Evolutionary conservation across 2,329 filamentous ascomycete genomes (phyloP).

Genomic region (Ophiostoma pallidulum): DNA sequence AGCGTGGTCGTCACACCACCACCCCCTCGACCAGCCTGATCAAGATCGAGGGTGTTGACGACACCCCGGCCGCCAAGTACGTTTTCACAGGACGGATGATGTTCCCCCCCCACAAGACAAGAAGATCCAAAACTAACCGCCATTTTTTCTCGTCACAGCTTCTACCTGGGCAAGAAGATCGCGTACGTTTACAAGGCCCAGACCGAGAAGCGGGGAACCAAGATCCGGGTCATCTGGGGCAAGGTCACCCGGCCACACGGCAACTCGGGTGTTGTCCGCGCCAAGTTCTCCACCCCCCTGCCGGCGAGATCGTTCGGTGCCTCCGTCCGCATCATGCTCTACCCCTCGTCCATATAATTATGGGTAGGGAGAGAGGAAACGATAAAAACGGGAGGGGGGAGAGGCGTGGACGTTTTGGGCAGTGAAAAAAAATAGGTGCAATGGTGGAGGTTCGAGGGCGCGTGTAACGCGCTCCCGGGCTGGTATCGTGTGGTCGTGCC

Average conservation of each 20-base stretch:
- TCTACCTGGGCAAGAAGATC: conserved; percentile 98
- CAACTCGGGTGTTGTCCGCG: conserved; percentile 96
- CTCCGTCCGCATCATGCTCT: conserved; percentile 93
- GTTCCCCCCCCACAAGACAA: no score
- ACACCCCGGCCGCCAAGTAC: conserved; percentile 79
- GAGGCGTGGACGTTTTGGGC: neutral
- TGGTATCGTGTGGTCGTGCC: no score
- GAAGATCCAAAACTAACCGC: no score
- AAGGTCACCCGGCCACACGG: conserved; percentile 36
- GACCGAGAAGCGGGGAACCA: conserved; percentile 91
- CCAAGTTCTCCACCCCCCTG: conserved; percentile 94
- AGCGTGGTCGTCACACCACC: conserved; percentile 86
- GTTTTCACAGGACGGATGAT: no score
- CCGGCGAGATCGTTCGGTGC: conserved; percentile 95
- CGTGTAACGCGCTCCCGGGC: no score
- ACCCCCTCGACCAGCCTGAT: conserved; percentile 88
- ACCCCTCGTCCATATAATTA: conserved; percentile 91
- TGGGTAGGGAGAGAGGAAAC: conserved; percentile 25
- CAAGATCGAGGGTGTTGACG: conserved; percentile 97
- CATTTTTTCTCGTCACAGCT: conserved; percentile 44
- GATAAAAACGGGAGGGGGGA: neutral
- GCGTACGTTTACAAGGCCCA: conserved; percentile 97
- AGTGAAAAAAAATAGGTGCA: neutral
- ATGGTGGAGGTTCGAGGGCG: no score
- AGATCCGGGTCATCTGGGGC: conserved; percentile 66